Evolutionary conservation across 176 grass and related monocot species (phyloP).

Genomic region (Avena atlantica): DNA sequence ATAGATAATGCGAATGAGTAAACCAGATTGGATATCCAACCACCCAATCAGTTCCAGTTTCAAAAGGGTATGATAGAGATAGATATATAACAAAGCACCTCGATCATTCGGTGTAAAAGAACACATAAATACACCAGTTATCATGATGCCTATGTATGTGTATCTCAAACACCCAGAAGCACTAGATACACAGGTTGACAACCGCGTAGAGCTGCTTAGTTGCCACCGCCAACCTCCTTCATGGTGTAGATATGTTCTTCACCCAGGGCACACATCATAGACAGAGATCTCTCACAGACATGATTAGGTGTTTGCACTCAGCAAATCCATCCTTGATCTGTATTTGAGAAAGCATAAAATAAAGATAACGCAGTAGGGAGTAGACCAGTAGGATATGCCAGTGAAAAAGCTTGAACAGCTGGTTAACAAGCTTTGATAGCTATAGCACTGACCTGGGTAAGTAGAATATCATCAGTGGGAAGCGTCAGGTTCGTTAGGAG

Average conservation of each 20-base stretch:
- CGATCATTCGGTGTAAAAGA: slow-evolving; percentile 21
- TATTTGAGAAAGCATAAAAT: not conserved
- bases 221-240: slow-evolving; percentile 55
- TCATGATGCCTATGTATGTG: slow-evolving; percentile 33
- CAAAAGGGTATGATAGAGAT: not conserved
- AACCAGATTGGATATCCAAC: not conserved
- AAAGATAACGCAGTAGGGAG: not conserved
- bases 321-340: slow-evolving; percentile 57
- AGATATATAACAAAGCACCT: slow-evolving; percentile 29
- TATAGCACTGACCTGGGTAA: slow-evolving; percentile 32
- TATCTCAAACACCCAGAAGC: slow-evolving; percentile 39
- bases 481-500: slow-evolving; percentile 63
- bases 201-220: not conserved
- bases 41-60: slow-evolving; percentile 18
- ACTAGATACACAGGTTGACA: slow-evolving; percentile 8
- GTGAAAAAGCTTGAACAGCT: not conserved
- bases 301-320: slow-evolving; percentile 62
- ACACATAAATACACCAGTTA: slow-evolving; percentile 34
- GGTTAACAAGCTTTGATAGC: not conserved
- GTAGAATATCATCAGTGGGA: slow-evolving; percentile 52
- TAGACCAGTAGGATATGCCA: too few species aligned
- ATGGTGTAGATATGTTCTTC: slow-evolving; percentile 64
- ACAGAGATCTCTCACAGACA: slow-evolving; percentile 40
- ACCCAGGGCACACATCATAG: slow-evolving; percentile 53
- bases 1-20: not conserved